phyloP scores from a whole-genome alignment of 129 eudicot genomes.

The Erigeron canadensis region DNA sequence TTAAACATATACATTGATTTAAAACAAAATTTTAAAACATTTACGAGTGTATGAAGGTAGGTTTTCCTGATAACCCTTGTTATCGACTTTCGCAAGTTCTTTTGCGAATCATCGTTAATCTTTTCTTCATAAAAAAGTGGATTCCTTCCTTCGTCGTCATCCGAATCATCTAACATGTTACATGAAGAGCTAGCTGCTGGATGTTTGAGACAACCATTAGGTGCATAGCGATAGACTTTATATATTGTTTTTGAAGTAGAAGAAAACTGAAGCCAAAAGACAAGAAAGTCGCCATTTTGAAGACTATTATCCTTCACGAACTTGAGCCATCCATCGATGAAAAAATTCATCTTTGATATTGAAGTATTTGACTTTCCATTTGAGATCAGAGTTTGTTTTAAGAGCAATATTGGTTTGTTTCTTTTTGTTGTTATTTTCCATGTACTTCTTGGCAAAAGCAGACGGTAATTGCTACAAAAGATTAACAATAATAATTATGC shows the following conservation, averaged over 20 bases:
- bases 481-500: no score
- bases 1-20: no score
- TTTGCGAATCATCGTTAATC: no score
- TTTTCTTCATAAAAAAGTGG: no score
- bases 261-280: constrained; percentile 20
- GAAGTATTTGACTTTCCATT: constrained; percentile 21
- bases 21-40: no score
- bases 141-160: no score
- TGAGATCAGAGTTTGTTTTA: not conserved
- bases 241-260: not conserved
- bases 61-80: no score
- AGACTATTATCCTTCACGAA: constrained; percentile 25
- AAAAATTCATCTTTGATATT: constrained; percentile 15
- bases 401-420: constrained; percentile 13
- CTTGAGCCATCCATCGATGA: constrained; percentile 30
- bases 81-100: no score
- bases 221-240: not conserved
- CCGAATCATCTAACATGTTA: no score
- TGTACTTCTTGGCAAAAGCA: constrained; percentile 21
- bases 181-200: not conserved
- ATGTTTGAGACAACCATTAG: not conserved
- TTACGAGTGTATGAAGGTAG: no score
- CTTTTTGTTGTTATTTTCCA: constrained; percentile 1
- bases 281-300: constrained; percentile 20
- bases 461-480: not conserved